Percentiles rank a stretch among this genome's conserved stretches.
phyloP scores from a whole-genome alignment of 176 grass and related monocot species.

The Pontederia paniculata region DNA sequence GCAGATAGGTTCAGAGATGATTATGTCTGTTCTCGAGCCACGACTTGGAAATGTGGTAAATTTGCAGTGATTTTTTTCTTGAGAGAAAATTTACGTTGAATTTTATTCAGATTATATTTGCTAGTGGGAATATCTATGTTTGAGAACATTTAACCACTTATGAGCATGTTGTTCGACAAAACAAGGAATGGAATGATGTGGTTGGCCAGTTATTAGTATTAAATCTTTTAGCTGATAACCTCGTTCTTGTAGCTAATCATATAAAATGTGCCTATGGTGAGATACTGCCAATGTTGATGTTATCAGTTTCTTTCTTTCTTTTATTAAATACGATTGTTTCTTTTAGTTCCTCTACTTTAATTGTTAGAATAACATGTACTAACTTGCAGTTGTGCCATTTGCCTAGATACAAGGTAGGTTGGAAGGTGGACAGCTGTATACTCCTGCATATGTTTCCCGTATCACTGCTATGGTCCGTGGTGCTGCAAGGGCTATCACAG shows the following conservation, averaged over 20 bases:
- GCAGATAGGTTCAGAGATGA: slow-evolving; percentile 84
- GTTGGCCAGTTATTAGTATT: no score
- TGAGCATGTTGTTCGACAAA: no score
- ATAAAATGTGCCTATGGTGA: no score
- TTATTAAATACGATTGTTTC: slow-evolving; percentile 1
- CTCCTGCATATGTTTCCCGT: slow-evolving; percentile 74
- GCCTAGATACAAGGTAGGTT: slow-evolving; percentile 84
- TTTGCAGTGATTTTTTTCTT: background rate
- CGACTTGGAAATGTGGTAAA: slow-evolving; percentile 78
- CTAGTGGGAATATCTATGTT: background rate
- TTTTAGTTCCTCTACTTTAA: slow-evolving; percentile 4
- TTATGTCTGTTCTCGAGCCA: slow-evolving; percentile 59
- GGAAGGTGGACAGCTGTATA: slow-evolving; percentile 92
- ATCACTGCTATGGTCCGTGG: slow-evolving; percentile 92
- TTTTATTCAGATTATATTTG: background rate
- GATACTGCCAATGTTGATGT: no score
- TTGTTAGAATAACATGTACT: background rate
- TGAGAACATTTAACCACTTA: no score
- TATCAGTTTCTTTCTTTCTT: background rate
- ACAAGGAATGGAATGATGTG: no score
- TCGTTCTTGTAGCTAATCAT: no score
- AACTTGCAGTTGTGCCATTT: background rate
- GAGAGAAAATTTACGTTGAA: background rate
- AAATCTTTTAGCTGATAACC: no score
- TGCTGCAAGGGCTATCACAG: slow-evolving; percentile 75